phyloP scores from a whole-genome alignment of 345 rosid species.

The sweet orange (Citrus sinensis) region DNA sequence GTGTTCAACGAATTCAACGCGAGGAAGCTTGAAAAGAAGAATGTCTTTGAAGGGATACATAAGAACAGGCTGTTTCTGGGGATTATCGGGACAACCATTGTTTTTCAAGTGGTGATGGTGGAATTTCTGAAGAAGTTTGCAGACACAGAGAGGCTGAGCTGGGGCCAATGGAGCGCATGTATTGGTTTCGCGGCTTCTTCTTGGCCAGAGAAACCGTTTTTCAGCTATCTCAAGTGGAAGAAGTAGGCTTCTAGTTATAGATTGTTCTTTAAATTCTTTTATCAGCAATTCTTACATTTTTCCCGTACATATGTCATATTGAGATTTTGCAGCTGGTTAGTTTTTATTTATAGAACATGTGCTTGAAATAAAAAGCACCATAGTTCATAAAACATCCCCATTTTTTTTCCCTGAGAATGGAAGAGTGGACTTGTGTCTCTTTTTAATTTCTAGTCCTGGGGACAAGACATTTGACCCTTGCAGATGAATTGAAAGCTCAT shows the following conservation, averaged over 20 bases:
- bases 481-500: too few relatives aligned
- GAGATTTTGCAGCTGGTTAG: not conserved
- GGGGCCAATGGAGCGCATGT: slow-evolving; percentile 69
- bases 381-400: not conserved
- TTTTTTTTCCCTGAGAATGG: not conserved
- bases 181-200: slow-evolving; percentile 49
- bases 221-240: slow-evolving; percentile 38
- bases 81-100: slow-evolving; percentile 45
- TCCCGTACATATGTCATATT: too few relatives aligned
- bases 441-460: not conserved
- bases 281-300: not conserved
- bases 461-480: too few relatives aligned
- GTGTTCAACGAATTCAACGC: slow-evolving; percentile 83
- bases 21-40: slow-evolving; percentile 70
- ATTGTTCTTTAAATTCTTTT: not conserved
- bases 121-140: slow-evolving; percentile 73
- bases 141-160: slow-evolving; percentile 59
- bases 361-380: not conserved
- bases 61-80: slow-evolving; percentile 59
- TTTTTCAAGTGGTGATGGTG: slow-evolving; percentile 67
- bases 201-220: slow-evolving; percentile 60
- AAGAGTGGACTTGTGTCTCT: not conserved
- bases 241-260: not conserved
- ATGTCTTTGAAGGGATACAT: slow-evolving; percentile 62
- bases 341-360: not conserved